Evolutionary conservation across 1,284 basidiomycete genomes (phyloP).

Genomic region (Vanrija sp.): DNA sequence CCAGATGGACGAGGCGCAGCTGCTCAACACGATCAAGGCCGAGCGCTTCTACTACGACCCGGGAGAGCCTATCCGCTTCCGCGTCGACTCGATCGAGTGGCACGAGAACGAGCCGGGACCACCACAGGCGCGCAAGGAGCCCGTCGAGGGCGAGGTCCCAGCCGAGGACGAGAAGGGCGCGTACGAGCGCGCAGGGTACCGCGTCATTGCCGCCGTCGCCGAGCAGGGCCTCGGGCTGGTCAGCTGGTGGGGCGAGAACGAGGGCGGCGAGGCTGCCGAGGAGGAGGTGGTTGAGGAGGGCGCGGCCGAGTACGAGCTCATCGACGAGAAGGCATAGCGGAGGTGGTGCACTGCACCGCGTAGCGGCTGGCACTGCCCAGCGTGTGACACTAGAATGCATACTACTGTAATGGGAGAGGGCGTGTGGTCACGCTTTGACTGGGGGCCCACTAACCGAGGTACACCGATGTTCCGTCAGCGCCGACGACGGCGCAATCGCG

Average conservation of each 20-base stretch:
- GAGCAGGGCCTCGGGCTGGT: constrained; percentile 77
- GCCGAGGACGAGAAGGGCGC: constrained; percentile 13
- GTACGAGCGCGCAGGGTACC: constrained; percentile 10
- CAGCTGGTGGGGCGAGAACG: constrained; percentile 54
- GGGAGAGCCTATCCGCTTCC: constrained; percentile 77
- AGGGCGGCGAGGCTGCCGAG: constrained; percentile 29
- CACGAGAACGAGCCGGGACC: constrained; percentile 88
- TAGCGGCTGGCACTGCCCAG: no score
- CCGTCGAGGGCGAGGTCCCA: constrained; percentile 48
- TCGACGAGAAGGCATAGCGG: no score
- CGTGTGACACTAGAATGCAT: no score
- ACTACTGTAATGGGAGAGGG: no score
- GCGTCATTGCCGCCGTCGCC: constrained; percentile 64
- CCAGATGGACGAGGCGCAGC: constrained; percentile 52
- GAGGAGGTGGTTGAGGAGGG: neutral
- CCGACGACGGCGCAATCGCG: no score
- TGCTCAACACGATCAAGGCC: constrained; percentile 53
- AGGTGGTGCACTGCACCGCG: no score
- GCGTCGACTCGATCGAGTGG: constrained; percentile 83
- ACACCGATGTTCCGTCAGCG: no score
- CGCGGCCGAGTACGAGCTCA: neutral
- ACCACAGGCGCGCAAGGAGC: constrained; percentile 20
- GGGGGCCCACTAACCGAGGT: no score
- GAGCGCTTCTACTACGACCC: constrained; percentile 82
- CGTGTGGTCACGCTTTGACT: no score